Base-by-base conservation (phyloP, 768 basidiomycete species). In the Paxillus rubicundulus region DNA sequence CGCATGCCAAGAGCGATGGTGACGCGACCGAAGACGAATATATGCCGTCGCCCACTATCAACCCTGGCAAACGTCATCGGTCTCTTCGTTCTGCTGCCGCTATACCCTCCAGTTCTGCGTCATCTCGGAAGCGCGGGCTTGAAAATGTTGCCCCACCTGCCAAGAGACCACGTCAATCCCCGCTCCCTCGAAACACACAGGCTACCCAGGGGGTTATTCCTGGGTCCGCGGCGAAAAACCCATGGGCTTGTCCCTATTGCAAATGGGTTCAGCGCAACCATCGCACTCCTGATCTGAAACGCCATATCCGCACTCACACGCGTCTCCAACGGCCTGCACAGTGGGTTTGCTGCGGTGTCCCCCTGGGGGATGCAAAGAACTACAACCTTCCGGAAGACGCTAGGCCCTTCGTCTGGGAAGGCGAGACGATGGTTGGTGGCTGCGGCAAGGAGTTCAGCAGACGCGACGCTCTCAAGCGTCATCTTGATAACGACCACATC, bases 271-370 rank as follows among this genome's bases (percentile, higher is more conserved):
- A 79, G 58, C 62, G 56, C 34, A 82, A 80, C 67, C 69, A 70
- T 37, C 80, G 84, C 21, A 62, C 77, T 28, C 81, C 82, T 9
- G 84, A 86, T 59, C 79, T 81, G 62, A 77, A 76, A 62, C 77
- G 84, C 5, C 21, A 86, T 61, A 61, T 85, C 39, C 72, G 67
- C 40, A 82, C 82, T 2, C 84, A 84, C 45, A 72, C 71, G 30
- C 73, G 70, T 45, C 63, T 62, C 42, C 53, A 60, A 40, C 65
- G 70, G 8, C 70, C 70, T 24, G 66, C 70, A 6, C 70, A 65
- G 38, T 74, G 72, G 70, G 63, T 74, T 10, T 73, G 73, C 50
- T 72, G 69, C n/a, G 72, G 72, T 10, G 55, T 73, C 6, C 62
- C 66, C 28, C 8, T 65, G 5, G 53, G 61, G 42, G 63, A 68